phyloP scores from a whole-genome alignment of 2,329 filamentous ascomycete species.

The Clarireedia homoeocarpa region DNA sequence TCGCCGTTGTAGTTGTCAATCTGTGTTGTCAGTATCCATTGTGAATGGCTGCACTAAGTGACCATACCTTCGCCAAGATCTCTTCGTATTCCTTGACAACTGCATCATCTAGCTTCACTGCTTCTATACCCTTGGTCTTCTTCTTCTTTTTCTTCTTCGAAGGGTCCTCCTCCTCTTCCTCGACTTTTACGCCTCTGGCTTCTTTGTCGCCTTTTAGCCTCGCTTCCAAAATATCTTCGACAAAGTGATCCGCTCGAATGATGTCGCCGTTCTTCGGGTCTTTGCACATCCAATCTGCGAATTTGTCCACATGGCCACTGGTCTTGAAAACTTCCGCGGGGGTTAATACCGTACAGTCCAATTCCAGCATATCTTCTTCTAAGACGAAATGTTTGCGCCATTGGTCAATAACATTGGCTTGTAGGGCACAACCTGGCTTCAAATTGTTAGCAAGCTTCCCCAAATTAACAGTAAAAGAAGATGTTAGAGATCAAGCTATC shows the following conservation, averaged over 20 bases:
- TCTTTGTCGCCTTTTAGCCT: slow-evolving; percentile 87
- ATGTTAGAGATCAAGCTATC: not conserved
- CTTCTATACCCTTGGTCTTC: slow-evolving; percentile 70
- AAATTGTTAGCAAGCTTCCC: no score
- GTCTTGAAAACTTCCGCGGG: slow-evolving; percentile 93
- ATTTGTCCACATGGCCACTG: slow-evolving; percentile 93
- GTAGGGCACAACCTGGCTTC: slow-evolving; percentile 55
- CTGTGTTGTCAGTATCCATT: slow-evolving; percentile 27
- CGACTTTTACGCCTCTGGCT: slow-evolving; percentile 75
- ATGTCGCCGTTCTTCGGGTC: slow-evolving; percentile 97
- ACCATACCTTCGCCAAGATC: slow-evolving; percentile 60
- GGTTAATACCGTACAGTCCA: slow-evolving; percentile 84
- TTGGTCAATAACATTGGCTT: slow-evolving; percentile 61
- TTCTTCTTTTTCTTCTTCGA: slow-evolving; percentile 91
- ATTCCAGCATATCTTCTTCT: slow-evolving; percentile 66
- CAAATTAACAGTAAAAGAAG: no score
- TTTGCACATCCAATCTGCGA: slow-evolving; percentile 95
- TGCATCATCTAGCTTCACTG: slow-evolving; percentile 78
- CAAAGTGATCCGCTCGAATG: slow-evolving; percentile 89
- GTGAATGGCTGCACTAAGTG: not conserved
- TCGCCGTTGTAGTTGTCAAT: slow-evolving; percentile 93
- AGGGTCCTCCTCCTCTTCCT: slow-evolving; percentile 63
- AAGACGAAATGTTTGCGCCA: slow-evolving; percentile 71
- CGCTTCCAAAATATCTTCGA: slow-evolving; percentile 85
- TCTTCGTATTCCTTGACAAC: slow-evolving; percentile 87